These are phyloP conservation scores for Grosmannia penicillata DNA, from an alignment of 2,329 filamentous ascomycete species.

Conservation along the genomic window DNA sequence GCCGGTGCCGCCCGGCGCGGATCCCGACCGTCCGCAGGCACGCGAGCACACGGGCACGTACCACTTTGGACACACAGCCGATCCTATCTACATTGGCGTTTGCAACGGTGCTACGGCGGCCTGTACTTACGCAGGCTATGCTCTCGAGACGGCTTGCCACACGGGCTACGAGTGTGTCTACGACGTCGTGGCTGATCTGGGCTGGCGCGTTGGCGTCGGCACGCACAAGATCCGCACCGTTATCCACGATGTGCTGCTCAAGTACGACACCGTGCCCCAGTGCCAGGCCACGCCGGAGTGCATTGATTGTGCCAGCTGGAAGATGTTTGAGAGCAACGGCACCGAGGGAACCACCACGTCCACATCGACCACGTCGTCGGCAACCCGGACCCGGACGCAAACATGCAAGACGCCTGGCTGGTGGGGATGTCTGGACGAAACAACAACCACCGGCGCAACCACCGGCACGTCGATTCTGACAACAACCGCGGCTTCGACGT, in stretches of 20 bases:
- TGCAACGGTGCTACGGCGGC: constrained; percentile 83
- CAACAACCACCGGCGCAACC: constrained; percentile 30
- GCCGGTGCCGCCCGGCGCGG: constrained; percentile 65
- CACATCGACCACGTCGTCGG: constrained; percentile 36
- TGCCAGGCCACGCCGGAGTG: constrained; percentile 69
- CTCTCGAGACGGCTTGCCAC: constrained; percentile 86
- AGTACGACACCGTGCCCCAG: constrained; percentile 65
- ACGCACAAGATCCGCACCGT: constrained; percentile 84
- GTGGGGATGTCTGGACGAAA: constrained; percentile 68
- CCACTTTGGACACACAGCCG: constrained; percentile 91
- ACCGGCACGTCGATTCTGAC: constrained; percentile 26
- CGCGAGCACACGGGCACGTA: constrained; percentile 62
- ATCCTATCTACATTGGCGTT: constrained; percentile 82
- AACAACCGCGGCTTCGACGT: constrained; percentile 19
- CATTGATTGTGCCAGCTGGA: constrained; percentile 84
- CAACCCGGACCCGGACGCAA: constrained; percentile 57
- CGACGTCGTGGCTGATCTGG: constrained; percentile 80
- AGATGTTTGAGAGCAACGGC: constrained; percentile 85
- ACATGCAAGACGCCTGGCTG: constrained; percentile 83
- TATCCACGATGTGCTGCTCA: constrained; percentile 73
- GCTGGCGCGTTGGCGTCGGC: constrained; percentile 81
- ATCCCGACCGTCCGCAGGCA: constrained; percentile 56
- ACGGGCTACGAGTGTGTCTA: constrained; percentile 79
- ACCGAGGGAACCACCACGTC: constrained; percentile 58
- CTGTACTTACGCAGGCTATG: constrained; percentile 85